phyloP scores from a whole-genome alignment of 2,329 filamentous ascomycete genomes.

The Apiospora malaysiana region DNA sequence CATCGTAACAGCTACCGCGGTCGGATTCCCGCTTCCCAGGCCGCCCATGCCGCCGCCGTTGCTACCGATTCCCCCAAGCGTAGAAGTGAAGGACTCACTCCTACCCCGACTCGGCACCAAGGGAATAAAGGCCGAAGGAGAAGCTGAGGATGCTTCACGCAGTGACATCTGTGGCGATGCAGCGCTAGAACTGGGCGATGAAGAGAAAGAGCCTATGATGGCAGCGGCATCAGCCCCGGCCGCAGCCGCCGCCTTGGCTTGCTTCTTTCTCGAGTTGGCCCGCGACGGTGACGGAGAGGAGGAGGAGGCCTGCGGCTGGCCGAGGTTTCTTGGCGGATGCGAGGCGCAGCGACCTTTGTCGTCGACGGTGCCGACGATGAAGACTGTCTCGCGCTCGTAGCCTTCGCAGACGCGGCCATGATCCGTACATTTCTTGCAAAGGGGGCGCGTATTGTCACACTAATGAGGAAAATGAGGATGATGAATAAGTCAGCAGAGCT shows the following conservation, averaged over 20 bases:
- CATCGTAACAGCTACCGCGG: background rate
- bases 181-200: background rate
- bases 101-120: background rate
- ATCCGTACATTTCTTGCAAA: slow-evolving; percentile 65
- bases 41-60: background rate
- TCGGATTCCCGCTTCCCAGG: background rate
- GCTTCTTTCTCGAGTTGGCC: background rate
- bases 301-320: background rate
- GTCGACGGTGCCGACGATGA: slow-evolving; percentile 65
- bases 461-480: background rate
- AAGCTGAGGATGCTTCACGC: background rate
- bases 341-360: slow-evolving; percentile 62
- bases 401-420: slow-evolving; percentile 64
- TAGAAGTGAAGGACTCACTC: background rate
- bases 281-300: slow-evolving; percentile 1
- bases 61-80: background rate
- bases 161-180: background rate
- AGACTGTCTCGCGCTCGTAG: slow-evolving; percentile 67
- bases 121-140: background rate
- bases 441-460: slow-evolving; percentile 66
- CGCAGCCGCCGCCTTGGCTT: background rate
- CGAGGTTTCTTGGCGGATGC: slow-evolving; percentile 56
- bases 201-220: background rate
- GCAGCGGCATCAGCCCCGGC: background rate
- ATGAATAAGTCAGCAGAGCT: background rate